phyloP scores from a whole-genome alignment of 768 basidiomycete genomes.

The Atractiella rhizophila region DNA sequence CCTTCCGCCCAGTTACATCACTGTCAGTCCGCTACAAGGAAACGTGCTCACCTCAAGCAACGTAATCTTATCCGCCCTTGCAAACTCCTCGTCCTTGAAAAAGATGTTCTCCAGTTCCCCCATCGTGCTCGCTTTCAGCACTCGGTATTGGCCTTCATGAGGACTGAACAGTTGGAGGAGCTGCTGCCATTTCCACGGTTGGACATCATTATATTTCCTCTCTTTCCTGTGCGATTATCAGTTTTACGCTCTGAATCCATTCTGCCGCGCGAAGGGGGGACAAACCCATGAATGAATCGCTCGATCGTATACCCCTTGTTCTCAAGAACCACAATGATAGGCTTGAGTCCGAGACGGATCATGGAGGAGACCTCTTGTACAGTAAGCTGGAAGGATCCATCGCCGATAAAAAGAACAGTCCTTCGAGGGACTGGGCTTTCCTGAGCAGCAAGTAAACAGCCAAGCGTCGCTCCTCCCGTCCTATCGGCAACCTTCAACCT shows the following conservation, averaged over 20 bases:
- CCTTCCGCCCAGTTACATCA: constrained; percentile 44
- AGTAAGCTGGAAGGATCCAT: constrained; percentile 35
- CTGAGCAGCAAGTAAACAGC: constrained; percentile 30
- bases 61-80: constrained; percentile 33
- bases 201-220: constrained; percentile 54
- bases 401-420: constrained; percentile 61
- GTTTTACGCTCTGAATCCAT: not conserved
- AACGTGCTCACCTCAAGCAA: constrained; percentile 17
- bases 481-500: too few relatives aligned
- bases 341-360: constrained; percentile 43
- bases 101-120: constrained; percentile 41
- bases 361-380: constrained; percentile 34
- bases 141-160: constrained; percentile 18
- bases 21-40: not conserved
- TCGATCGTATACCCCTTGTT: constrained; percentile 64
- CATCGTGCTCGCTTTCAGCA: constrained; percentile 22
- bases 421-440: constrained; percentile 35
- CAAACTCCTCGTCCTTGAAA: constrained; percentile 39
- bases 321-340: constrained; percentile 25
- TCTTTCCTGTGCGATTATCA: not conserved
- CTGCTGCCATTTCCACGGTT: constrained; percentile 33
- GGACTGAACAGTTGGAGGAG: constrained; percentile 22
- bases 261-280: constrained; percentile 1
- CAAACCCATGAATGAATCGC: constrained; percentile 29
- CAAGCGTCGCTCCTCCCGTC: constrained; percentile 50